A percentile compares a stretch with the other conserved stretches of the same genome.
Evolutionary conservation across 2,329 filamentous ascomycete genomes (phyloP).

Genomic region (Emmonsiellopsis sp.): DNA sequence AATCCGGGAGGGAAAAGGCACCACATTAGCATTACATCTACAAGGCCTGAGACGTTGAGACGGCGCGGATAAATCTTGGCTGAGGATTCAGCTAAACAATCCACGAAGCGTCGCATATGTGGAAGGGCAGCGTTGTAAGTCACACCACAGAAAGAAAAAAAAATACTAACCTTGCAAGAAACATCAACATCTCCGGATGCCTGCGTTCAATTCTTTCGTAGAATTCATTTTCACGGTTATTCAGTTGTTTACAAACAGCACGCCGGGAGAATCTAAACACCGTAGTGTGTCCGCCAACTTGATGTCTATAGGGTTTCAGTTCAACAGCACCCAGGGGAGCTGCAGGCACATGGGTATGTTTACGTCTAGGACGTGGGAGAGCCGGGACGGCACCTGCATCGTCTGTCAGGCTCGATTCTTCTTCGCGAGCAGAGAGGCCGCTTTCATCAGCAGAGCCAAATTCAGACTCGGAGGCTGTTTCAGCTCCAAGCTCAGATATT

Average conservation of each 20-base stretch:
- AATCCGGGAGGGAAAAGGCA: conserved; percentile 7
- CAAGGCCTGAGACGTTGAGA: conserved; percentile 6
- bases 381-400: conserved; percentile 43
- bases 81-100: background rate
- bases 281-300: conserved; percentile 93
- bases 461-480: conserved; percentile 38
- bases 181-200: conserved; percentile 81
- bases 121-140: background rate
- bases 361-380: conserved; percentile 20
- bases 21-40: background rate
- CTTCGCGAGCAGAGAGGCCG: conserved; percentile 33
- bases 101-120: background rate
- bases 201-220: conserved; percentile 91
- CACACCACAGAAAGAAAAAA: conserved; percentile 8
- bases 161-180: conserved; percentile 67
- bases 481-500: conserved; percentile 27
- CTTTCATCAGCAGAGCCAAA: conserved; percentile 33
- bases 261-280: conserved; percentile 91
- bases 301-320: conserved; percentile 91
- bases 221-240: conserved; percentile 96
- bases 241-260: conserved; percentile 95
- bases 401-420: conserved; percentile 46
- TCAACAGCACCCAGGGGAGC: conserved; percentile 79
- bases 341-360: conserved; percentile 14
- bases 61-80: background rate